phyloP scores from a whole-genome alignment of 768 basidiomycete genomes.

The Tephrocybe rancida region DNA sequence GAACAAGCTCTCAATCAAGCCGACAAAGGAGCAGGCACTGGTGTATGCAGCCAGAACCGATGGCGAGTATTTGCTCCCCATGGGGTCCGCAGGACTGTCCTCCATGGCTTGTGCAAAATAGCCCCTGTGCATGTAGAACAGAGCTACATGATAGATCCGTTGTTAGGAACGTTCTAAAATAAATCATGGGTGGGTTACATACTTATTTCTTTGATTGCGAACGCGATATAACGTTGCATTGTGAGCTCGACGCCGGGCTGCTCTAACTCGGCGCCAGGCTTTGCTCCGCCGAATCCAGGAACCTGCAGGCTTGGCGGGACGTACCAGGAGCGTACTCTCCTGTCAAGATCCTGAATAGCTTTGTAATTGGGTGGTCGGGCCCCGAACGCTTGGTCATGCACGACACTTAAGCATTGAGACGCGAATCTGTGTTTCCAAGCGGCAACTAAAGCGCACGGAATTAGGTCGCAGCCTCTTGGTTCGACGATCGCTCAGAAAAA shows the following conservation, averaged over 20 bases:
- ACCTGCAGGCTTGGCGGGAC: conserved; percentile 67
- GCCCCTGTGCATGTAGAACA: conserved; percentile 76
- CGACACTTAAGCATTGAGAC: conserved; percentile 60
- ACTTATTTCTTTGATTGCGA: conserved; percentile 74
- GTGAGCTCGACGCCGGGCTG: conserved; percentile 57
- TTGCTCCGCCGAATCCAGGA: conserved; percentile 60
- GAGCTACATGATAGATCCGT: conserved; percentile 35
- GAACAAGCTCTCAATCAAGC: conserved; percentile 62
- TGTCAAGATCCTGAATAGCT: conserved; percentile 64
- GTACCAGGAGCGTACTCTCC: conserved; percentile 64
- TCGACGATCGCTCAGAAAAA: background rate
- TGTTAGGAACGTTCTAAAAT: too few relatives aligned
- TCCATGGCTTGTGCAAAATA: conserved; percentile 74
- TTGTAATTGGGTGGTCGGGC: conserved; percentile 63
- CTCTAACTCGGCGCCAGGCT: conserved; percentile 39
- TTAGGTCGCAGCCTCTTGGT: background rate
- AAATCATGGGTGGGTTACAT: too few relatives aligned
- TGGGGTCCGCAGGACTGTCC: conserved; percentile 62
- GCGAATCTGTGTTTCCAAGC: conserved; percentile 74
- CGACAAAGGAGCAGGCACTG: conserved; percentile 71
- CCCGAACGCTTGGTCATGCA: conserved; percentile 72
- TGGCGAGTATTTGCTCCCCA: conserved; percentile 68
- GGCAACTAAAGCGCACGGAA: conserved; percentile 42
- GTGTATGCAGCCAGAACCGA: conserved; percentile 71
- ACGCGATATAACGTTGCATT: conserved; percentile 68